A percentile compares a stretch with the other conserved stretches of the same genome.
Evolutionary conservation across 139 green algal genomes (phyloP).

Genomic region (Desmodesmus armatus): DNA sequence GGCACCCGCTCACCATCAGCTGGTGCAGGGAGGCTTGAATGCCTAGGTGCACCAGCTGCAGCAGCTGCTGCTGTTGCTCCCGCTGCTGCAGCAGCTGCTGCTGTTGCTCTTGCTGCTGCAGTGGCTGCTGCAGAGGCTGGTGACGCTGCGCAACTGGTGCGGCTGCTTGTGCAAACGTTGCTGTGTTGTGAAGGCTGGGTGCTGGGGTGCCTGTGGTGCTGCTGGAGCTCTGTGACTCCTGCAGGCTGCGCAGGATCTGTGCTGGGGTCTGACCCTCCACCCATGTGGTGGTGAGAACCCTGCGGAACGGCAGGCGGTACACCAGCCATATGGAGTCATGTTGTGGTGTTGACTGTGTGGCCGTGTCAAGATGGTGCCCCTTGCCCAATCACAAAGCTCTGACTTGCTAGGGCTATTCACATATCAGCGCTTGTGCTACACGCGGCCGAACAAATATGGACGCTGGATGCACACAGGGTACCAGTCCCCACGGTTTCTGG

Average conservation of each 20-base stretch:
- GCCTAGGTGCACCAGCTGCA: constrained; percentile 53
- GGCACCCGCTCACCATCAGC: constrained; percentile 62
- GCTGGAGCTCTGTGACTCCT: neutral
- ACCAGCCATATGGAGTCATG: no score
- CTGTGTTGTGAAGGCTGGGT: neutral
- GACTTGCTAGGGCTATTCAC: no score
- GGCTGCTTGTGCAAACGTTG: neutral
- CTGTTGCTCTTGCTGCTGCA: neutral
- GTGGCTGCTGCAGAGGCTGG: neutral
- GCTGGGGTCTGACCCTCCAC: constrained; percentile 52
- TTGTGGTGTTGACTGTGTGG: no score
- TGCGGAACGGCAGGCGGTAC: no score
- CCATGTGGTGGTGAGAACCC: constrained; percentile 59
- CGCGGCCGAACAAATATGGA: no score
- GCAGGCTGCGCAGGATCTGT: constrained; percentile 38
- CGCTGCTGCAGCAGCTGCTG: neutral
- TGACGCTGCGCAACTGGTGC: neutral
- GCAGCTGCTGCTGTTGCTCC: constrained; percentile 14
- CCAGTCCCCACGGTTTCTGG: no score
- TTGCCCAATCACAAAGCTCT: no score
- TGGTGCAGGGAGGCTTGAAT: constrained; percentile 61
- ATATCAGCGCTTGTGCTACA: no score
- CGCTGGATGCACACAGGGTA: no score
- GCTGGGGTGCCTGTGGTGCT: neutral
- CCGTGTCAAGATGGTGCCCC: no score